These are phyloP conservation scores for Cordyceps cateniannulata DNA, from an alignment of 2,329 filamentous ascomycete genomes.

Conservation along the genomic window DNA sequence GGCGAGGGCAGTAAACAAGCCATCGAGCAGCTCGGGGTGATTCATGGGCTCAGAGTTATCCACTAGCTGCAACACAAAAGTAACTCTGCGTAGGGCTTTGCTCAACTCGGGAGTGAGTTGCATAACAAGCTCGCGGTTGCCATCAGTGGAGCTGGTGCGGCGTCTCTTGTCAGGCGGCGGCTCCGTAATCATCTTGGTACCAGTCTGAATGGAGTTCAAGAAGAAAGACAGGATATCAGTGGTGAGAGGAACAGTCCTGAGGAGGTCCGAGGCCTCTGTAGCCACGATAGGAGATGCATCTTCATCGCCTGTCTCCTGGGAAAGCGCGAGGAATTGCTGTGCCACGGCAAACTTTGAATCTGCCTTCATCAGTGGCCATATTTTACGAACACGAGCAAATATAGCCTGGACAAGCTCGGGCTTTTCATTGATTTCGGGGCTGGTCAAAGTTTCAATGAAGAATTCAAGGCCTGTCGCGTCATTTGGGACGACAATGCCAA, in stretches of 20 bases:
- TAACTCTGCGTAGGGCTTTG: conserved; percentile 66
- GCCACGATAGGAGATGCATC: conserved; percentile 34
- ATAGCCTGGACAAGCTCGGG: conserved; percentile 54
- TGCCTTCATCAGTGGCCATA: conserved; percentile 68
- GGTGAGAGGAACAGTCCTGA: conserved; percentile 67
- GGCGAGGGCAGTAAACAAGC: conserved; percentile 76
- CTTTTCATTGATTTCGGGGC: conserved; percentile 31
- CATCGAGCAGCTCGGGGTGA: conserved; percentile 69
- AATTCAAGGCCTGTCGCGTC: conserved; percentile 45
- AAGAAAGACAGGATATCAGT: conserved; percentile 67
- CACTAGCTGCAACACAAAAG: conserved; percentile 81
- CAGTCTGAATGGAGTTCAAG: conserved; percentile 65
- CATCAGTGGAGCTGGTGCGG: conserved; percentile 67
- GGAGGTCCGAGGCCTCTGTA: conserved; percentile 62
- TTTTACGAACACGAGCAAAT: conserved; percentile 61
- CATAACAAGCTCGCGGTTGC: conserved; percentile 50
- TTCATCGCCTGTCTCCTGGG: conserved; percentile 36
- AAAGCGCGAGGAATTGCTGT: conserved; percentile 55
- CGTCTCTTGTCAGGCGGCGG: conserved; percentile 72
- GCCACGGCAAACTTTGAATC: conserved; percentile 54
- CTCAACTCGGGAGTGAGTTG: conserved; percentile 61
- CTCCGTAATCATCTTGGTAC: conserved; percentile 65
- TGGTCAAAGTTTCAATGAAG: conserved; percentile 42
- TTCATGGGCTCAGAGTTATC: conserved; percentile 71
- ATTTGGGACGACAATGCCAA: conserved; percentile 48